Conservation (phyloP, 257 asterid species). For the Penstemon eatonii region DNA sequence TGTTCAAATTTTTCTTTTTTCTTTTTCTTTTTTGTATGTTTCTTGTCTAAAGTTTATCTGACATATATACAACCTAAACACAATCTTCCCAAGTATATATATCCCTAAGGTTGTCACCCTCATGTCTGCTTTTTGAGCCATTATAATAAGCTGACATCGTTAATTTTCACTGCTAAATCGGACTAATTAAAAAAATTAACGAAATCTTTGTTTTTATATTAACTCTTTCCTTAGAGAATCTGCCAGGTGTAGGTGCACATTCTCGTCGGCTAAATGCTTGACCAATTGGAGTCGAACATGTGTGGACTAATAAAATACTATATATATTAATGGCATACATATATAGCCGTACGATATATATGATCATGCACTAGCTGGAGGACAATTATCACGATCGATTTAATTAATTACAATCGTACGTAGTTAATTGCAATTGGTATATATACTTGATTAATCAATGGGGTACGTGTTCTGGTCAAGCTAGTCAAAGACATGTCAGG, state of each 20-base stretch:
- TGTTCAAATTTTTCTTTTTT: neutral
- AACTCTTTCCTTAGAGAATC: slow-evolving; percentile 23
- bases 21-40: neutral
- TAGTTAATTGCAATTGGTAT: neutral
- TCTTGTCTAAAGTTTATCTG: slow-evolving; percentile 40
- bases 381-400: slow-evolving; percentile 22
- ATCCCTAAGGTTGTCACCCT: slow-evolving; percentile 32
- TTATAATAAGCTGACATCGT: slow-evolving; percentile 35
- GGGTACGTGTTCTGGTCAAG: no score
- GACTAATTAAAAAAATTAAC: neutral
- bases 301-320: slow-evolving; percentile 29
- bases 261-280: slow-evolving; percentile 28
- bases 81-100: slow-evolving; percentile 29
- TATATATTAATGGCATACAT: neutral
- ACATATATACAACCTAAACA: slow-evolving; percentile 31
- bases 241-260: slow-evolving; percentile 45
- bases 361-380: neutral
- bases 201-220: slow-evolving; percentile 26
- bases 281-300: slow-evolving; percentile 34
- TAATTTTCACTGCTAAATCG: slow-evolving; percentile 17
- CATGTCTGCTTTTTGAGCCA: slow-evolving; percentile 23
- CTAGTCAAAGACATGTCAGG: no score
- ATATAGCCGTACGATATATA: slow-evolving; percentile 26
- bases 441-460: no score
- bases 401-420: neutral